Evolutionary conservation across 306 rosid genomes (phyloP), one percentile per base, ranked within the genome.

Genomic region (Dalbergia cochinchinensis): DNA sequence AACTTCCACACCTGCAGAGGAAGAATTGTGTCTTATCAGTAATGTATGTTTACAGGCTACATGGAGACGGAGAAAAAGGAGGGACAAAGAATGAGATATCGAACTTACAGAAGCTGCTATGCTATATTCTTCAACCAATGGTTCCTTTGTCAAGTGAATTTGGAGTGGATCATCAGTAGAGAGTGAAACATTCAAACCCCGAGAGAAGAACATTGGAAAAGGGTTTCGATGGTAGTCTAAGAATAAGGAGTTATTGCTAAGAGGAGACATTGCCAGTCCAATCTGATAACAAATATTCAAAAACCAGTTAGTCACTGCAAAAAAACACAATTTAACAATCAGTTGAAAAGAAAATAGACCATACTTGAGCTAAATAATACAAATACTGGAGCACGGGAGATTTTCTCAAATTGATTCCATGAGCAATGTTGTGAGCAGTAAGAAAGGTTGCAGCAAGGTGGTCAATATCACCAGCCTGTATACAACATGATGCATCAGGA

Each of bases 101-200:
- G 7, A 54, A 54, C 92, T 92, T 83, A 92, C 97, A 41, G 97
- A 92, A 80, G 97, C 92, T 65, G 97, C 97, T 69, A 92, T 92
- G 80, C 97, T 92, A 59, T 92, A 92, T 80, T 92, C 97, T 84
- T 92, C 97, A 53, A 92, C 94, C 89, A 92, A 68, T 53, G 97
- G 97, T 71, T 92, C 97, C 82, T 90, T 92, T 4, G 97, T 92
- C 15, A 92, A 86, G 88, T 92, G 97, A 77, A 92, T 92, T 87
- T 92, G 97, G 34, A 92, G 97, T 59, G 97, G 97, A 81, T 92
- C 97, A 74, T 92, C 97, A 35, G 97, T 92, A 26, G 97, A 92
- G 51, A 92, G 97, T 18, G 97, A 92, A 48, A 92, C 92, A 75
- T 92, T 92, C 61, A 92, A 87, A 79, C 97, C 97, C 63, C 97